phyloP scores from a whole-genome alignment of 2,329 filamentous ascomycete genomes.

The Colletotrichum liriopes region DNA sequence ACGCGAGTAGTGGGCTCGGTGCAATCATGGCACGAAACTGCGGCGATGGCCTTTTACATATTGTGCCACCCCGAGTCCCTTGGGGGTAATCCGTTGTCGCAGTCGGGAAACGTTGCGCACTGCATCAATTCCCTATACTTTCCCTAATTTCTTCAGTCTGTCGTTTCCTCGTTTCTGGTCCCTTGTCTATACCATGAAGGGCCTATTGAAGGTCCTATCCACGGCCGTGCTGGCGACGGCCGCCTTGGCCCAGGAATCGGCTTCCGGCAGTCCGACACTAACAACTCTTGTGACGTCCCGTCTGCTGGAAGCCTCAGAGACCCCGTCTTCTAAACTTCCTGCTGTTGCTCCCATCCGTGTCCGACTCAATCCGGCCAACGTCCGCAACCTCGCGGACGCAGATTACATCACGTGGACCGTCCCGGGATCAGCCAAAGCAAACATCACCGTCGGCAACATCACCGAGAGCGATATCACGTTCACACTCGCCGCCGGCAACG shows the following conservation, averaged over 20 bases:
- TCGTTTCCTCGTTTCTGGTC: constrained; percentile 13
- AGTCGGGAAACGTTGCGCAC: neutral
- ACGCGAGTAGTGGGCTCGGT: constrained; percentile 16
- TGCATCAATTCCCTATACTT: neutral
- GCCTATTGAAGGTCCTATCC: constrained; percentile 23
- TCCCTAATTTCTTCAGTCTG: constrained; percentile 7
- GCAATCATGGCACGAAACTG: constrained; percentile 20
- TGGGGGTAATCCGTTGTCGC: neutral
- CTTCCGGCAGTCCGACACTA: neutral
- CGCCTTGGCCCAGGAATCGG: constrained; percentile 24
- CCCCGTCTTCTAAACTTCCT: constrained; percentile 9
- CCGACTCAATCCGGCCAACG: constrained; percentile 40
- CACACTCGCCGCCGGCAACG: constrained; percentile 26
- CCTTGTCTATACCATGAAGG: constrained; percentile 23
- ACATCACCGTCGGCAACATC: constrained; percentile 31
- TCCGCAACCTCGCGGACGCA: constrained; percentile 37
- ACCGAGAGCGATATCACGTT: constrained; percentile 29
- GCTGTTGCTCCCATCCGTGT: constrained; percentile 37
- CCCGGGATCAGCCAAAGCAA: constrained; percentile 23
- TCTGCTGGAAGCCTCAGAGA: constrained; percentile 21
- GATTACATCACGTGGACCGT: constrained; percentile 43
- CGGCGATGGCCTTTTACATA: constrained; percentile 19
- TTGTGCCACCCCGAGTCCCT: neutral
- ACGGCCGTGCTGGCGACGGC: constrained; percentile 19
- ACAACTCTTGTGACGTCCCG: constrained; percentile 22